phyloP scores from a whole-genome alignment of 2,329 filamentous ascomycete species.

The Xylaria arbuscula region DNA sequence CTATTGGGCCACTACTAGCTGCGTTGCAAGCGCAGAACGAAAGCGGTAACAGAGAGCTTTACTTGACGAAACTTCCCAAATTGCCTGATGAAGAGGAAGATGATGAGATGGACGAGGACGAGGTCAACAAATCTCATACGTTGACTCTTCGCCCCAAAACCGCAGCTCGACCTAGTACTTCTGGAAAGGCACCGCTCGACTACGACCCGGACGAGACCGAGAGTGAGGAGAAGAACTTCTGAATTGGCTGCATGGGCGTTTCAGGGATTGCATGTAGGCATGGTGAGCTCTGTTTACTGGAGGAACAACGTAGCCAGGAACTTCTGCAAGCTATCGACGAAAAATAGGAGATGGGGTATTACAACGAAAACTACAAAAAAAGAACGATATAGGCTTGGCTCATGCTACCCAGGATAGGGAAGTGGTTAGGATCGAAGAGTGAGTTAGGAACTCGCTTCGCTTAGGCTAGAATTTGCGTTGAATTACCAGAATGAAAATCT shows the following conservation, averaged over 20 bases:
- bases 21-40: background rate
- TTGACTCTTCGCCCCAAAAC: background rate
- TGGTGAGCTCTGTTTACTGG: background rate
- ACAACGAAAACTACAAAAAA: background rate
- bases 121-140: background rate
- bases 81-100: background rate
- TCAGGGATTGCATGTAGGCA: background rate
- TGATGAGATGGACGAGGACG: background rate
- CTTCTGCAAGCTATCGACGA: no score
- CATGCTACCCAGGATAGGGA: background rate
- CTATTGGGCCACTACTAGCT: slow-evolving; percentile 11
- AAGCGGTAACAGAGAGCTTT: background rate
- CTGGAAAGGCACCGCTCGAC: background rate
- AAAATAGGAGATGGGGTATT: background rate
- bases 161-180: background rate
- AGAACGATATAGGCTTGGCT: background rate
- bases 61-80: background rate
- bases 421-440: background rate
- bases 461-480: slow-evolving; percentile 8
- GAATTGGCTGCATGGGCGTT: background rate
- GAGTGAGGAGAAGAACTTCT: background rate
- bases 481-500: background rate
- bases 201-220: background rate
- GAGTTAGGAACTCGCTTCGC: background rate
- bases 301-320: background rate